Evolutionary conservation across 139 green algal genomes (phyloP), one percentile per base, ranked within the genome.

Genomic region (Edaphochlamys debaryana): DNA sequence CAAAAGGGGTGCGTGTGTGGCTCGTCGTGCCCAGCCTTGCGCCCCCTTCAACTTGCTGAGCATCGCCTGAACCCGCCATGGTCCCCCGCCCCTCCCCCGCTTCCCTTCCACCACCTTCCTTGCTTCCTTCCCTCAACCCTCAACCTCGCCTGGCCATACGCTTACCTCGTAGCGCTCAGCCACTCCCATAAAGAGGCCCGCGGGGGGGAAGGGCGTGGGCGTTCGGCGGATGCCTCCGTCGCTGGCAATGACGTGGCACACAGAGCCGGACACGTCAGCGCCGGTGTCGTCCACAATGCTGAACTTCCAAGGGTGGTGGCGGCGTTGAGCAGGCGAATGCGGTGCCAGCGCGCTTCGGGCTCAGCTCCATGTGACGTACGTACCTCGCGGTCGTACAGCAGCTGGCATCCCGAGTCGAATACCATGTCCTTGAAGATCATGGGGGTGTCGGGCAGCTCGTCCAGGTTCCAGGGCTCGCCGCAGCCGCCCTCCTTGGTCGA

Each of bases 151-250:
- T n/a, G n/a, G n/a, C n/a, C n/a, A n/a, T n/a, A n/a, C n/a, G n/a
- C 45, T 54, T 20, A 62, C 37, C 73, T 80, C 73, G 56, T 80
- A 80, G 36, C 73, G 73, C 73, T 80, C 73, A 11, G 73, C 73
- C 2, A 80, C 73, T 11, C 73, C 73, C 22, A 80, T 69, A 37
- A 70, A 58, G 19, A 80, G 40, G 29, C 73, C 73, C 13, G 34
- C 73, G n/a, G 37, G 3, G 6, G 73, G 73, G 58, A 80, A 80
- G 42, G 15, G 17, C 56, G 38, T 27, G 27, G 73, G 73, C 37
- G 23, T 40, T 20, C 56, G 42, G 29, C 50, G 54, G 4, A 58
- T 25, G 15, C 73, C 73, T 2, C 58, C 73, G 7, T 80, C 73
- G 13, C 56, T 38, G 37, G 56, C 73, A 23, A 80, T 60, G 11